Conservation (phyloP, 2,329 filamentous ascomycete species). For the Exophiala spinifera region DNA sequence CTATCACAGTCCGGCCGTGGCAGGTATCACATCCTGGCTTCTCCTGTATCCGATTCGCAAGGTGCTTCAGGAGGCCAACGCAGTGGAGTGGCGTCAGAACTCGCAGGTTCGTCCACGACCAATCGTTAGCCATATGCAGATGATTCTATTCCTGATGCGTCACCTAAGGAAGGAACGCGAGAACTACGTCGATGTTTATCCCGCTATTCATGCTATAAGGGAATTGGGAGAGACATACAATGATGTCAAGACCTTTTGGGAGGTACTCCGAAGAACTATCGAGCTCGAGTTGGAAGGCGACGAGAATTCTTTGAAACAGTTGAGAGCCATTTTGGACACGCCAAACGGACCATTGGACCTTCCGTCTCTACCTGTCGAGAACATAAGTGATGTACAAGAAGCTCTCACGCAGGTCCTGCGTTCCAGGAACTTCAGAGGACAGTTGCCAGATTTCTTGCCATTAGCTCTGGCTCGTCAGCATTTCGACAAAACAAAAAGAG, state of each 20-base stretch:
- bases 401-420: conserved; percentile 23
- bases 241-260: conserved; percentile 56
- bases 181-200: conserved; percentile 42
- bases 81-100: conserved; percentile 47
- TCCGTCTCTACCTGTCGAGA: conserved; percentile 37
- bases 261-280: conserved; percentile 50
- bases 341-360: conserved; percentile 24
- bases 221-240: conserved; percentile 45
- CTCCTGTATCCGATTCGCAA: conserved; percentile 59
- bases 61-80: conserved; percentile 50
- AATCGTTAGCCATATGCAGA: conserved; percentile 50
- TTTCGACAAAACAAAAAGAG: conserved; percentile 52
- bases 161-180: conserved; percentile 39
- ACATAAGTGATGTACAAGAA: conserved; percentile 38
- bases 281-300: conserved; percentile 52
- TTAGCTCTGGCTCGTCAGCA: conserved; percentile 58
- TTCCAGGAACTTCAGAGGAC: conserved; percentile 12
- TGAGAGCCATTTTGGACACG: conserved; percentile 50
- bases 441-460: conserved; percentile 50
- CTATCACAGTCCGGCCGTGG: conserved; percentile 49
- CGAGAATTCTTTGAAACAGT: conserved; percentile 34
- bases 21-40: conserved; percentile 57
- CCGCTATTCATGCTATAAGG: conserved; percentile 40
- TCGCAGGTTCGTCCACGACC: conserved; percentile 50
- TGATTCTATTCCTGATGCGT: conserved; percentile 51